Evolutionary conservation across 208 protist genomes (phyloP), one percentile per base, ranked within the genome.

Genomic region (Phytomonas sp.): DNA sequence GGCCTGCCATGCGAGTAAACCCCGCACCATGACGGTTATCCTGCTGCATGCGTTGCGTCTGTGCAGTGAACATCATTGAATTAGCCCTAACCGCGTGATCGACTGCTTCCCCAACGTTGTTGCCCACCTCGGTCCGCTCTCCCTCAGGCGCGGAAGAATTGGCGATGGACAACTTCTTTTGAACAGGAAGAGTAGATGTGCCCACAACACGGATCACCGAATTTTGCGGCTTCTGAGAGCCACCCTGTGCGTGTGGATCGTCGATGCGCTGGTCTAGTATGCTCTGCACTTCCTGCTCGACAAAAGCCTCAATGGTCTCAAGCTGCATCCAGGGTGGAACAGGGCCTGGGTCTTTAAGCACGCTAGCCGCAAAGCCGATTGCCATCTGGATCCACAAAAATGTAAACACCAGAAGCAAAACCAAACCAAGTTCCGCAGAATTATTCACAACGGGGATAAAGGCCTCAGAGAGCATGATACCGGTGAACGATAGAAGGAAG

Each of bases 231-330:
- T 37, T 53, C 56, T 17, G 31, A 68, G 65, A 53, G 33, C 37
- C 11, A 20, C 4, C 46, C 46, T 56, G 46, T 7, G 46, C 23
- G 6, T 7, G 46, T 56, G 17, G 17, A 26, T 56, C 46, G 17
- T 56, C 20, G 46, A 56, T 26, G 46, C 46, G 56, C 28, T 68
- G 29, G 29, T 68, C 65, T 68, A 68, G 56, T 46, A 68, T 53
- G 28, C 0, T 7, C 37, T 32, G 31, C 17, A 68, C 65, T 15
- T 32, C 36, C 65, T 68, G 30, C 33, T 36, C 51, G 15, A 68
- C 36, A 28, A 68, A 68, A 15, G 33, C 31, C 20, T 68, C 65
- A 33, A 53, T 51, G 33, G 36, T 3, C n/a, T 53, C 37, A 53
- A 60, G 65, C 33, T 40, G 65, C 65, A 68, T 68, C 31, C 37